phyloP scores from a whole-genome alignment of 331 rosid species.

The Cydonia oblonga region DNA sequence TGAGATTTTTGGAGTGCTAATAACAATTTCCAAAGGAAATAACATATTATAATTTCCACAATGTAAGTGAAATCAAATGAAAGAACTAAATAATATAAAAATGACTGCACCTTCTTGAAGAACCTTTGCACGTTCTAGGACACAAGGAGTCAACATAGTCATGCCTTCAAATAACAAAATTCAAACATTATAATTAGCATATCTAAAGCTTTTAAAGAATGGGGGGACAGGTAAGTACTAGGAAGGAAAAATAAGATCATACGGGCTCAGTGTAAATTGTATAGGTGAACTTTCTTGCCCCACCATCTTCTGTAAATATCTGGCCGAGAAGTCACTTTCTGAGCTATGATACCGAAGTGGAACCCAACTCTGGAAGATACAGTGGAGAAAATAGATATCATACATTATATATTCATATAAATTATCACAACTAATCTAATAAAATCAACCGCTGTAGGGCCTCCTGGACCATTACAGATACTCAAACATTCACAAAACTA shows the following conservation, averaged over 20 bases:
- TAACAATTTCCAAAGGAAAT: too few relatives aligned
- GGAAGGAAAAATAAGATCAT: constrained; percentile 14
- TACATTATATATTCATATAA: not conserved
- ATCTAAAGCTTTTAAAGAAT: not conserved
- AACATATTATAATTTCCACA: not conserved
- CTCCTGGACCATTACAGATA: not conserved
- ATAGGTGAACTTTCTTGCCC: constrained; percentile 45
- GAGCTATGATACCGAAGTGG: constrained; percentile 73
- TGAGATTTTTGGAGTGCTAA: too few relatives aligned
- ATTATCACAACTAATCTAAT: not conserved
- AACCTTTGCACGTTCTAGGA: constrained; percentile 49
- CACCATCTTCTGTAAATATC: constrained; percentile 58
- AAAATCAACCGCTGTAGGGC: not conserved
- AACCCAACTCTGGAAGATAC: constrained; percentile 57
- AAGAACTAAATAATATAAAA: constrained; percentile 8
- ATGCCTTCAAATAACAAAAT: constrained; percentile 33
- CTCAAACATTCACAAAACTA: not conserved
- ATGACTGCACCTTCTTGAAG: constrained; percentile 50
- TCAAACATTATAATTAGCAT: not conserved
- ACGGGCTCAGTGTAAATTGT: constrained; percentile 67
- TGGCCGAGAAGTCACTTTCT: constrained; percentile 57
- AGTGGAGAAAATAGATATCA: not conserved
- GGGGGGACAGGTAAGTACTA: not conserved
- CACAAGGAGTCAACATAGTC: constrained; percentile 66
- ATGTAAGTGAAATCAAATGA: not conserved